Conservation (phyloP, 495 filamentous ascomycete genomes). For the Tetracladium marchalianum region DNA sequence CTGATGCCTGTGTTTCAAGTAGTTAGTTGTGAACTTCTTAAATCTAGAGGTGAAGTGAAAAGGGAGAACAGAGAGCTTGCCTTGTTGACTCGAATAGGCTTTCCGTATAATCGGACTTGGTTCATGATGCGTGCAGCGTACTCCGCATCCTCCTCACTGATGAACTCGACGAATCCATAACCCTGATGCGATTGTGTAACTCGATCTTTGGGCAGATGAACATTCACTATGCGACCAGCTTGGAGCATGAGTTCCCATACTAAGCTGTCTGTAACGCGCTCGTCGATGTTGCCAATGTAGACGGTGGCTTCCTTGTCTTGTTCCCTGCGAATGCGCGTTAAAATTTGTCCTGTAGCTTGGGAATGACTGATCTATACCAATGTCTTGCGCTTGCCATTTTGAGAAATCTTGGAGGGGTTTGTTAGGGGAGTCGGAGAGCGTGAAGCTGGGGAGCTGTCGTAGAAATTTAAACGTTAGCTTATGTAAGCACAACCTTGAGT, state of each 20-base stretch:
- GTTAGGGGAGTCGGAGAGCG: conserved; percentile 4
- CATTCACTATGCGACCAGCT: conserved; percentile 90
- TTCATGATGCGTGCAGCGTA: conserved; percentile 98
- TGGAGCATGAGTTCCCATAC: conserved; percentile 98
- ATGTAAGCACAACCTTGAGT: not conserved
- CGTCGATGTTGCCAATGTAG: conserved; percentile 97
- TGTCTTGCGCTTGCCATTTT: conserved; percentile 68
- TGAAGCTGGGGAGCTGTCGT: conserved; percentile 5
- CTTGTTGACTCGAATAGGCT: conserved; percentile 96
- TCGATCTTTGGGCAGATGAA: conserved; percentile 94
- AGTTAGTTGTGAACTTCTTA: conserved; percentile 8
- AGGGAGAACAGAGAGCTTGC: conserved; percentile 20
- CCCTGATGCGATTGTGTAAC: conserved; percentile 95
- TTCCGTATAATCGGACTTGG: conserved; percentile 83
- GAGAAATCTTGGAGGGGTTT: conserved; percentile 4
- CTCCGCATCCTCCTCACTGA: conserved; percentile 90
- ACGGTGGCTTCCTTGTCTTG: conserved; percentile 98
- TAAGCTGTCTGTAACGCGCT: conserved; percentile 81
- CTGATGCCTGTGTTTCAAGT: conserved; percentile 44
- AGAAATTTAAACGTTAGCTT: not conserved
- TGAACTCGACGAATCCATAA: conserved; percentile 98
- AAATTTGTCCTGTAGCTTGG: not conserved
- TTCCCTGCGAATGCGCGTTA: conserved; percentile 51
- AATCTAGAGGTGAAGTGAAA: not conserved
- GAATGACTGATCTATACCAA: conserved; percentile 45